These are phyloP conservation scores for Debaryomyces robertsiae DNA, from an alignment of 1,139 yeast genomes.

Conservation along the genomic window DNA sequence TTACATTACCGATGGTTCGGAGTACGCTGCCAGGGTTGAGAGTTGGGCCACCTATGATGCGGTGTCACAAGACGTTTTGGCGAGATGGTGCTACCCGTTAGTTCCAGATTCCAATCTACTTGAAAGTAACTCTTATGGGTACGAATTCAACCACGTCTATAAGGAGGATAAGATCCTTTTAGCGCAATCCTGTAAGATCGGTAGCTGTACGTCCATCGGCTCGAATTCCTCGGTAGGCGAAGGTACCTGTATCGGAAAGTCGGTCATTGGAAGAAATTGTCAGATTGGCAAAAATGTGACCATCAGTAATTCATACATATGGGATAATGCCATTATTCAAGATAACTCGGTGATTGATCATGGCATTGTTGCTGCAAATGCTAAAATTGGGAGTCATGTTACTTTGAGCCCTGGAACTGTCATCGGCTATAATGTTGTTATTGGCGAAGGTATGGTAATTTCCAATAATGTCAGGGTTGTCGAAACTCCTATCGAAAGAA, in stretches of 20 bases:
- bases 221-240: slow-evolving; percentile 67
- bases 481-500: slow-evolving; percentile 45
- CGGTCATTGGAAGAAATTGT: slow-evolving; percentile 86
- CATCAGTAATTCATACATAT: slow-evolving; percentile 75
- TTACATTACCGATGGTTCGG: slow-evolving; percentile 68
- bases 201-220: slow-evolving; percentile 79
- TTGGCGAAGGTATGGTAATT: slow-evolving; percentile 54
- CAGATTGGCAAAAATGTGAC: slow-evolving; percentile 75
- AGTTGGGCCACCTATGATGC: slow-evolving; percentile 93
- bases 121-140: slow-evolving; percentile 69
- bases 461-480: slow-evolving; percentile 56
- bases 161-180: slow-evolving; percentile 80
- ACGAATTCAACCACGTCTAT: slow-evolving; percentile 83
- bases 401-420: slow-evolving; percentile 68
- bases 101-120: slow-evolving; percentile 83
- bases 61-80: slow-evolving; percentile 84
- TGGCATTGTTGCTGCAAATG: slow-evolving; percentile 70
- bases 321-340: slow-evolving; percentile 79
- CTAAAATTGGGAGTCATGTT: slow-evolving; percentile 55
- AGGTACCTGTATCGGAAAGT: slow-evolving; percentile 54
- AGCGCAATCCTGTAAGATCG: slow-evolving; percentile 88
- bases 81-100: slow-evolving; percentile 91
- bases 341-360: slow-evolving; percentile 61
- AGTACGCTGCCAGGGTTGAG: slow-evolving; percentile 91
- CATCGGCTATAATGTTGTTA: slow-evolving; percentile 71